A percentile compares a stretch with the other conserved stretches of the same genome.
Evolutionary conservation across 2,329 filamentous ascomycete species (phyloP).

Genomic region (Sporothrix humicola): DNA sequence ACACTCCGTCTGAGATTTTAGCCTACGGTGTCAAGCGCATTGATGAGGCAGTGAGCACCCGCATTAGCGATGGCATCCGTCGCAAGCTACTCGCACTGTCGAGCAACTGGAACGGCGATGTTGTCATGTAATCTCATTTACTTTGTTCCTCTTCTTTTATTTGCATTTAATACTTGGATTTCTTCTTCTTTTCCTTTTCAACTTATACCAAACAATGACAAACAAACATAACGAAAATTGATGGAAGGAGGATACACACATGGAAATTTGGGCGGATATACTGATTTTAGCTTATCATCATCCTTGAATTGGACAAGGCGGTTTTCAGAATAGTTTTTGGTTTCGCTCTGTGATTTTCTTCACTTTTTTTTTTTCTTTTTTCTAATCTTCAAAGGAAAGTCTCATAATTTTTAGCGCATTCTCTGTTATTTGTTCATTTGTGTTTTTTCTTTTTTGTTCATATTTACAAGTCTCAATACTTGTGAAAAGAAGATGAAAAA

Average conservation of each 20-base stretch:
- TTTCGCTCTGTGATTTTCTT: neutral
- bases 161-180: neutral
- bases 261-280: neutral
- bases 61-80: constrained; percentile 53
- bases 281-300: neutral
- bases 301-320: neutral
- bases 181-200: neutral
- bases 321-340: neutral
- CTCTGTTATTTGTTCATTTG: no score
- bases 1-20: constrained; percentile 49
- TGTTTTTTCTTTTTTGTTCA: no score
- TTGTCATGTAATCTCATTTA: neutral
- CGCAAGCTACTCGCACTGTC: constrained; percentile 51
- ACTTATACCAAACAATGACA: neutral
- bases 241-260: neutral
- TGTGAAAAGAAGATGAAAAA: no score
- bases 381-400: no score
- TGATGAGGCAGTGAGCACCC: constrained; percentile 49
- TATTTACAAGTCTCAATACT: no score
- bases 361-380: no score
- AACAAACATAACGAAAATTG: neutral
- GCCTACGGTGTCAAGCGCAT: constrained; percentile 50
- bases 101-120: constrained; percentile 47
- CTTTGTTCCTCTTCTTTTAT: neutral
- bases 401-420: no score